These are phyloP conservation scores for Neurospora sp. DNA, from an alignment of 495 filamentous ascomycete species.

Conservation along the genomic window DNA sequence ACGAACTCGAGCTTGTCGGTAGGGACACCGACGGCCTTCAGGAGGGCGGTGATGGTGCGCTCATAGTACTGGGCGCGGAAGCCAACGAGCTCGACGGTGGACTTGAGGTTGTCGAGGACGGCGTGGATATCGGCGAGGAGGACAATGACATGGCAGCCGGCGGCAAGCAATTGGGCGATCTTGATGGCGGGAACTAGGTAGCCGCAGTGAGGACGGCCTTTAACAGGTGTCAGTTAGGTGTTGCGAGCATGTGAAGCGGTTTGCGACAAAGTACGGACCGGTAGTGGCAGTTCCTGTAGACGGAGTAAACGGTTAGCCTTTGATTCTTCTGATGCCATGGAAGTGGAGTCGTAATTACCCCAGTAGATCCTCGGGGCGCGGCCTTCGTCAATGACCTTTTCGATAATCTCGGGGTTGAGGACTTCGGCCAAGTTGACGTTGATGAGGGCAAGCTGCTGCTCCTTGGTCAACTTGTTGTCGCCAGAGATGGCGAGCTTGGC, in stretches of 20 bases:
- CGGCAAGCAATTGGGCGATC: slow-evolving; percentile 76
- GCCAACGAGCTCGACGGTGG: slow-evolving; percentile 79
- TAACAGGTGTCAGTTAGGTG: not conserved
- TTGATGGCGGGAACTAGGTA: slow-evolving; percentile 84
- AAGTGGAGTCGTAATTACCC: slow-evolving; percentile 39
- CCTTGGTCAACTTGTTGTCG: slow-evolving; percentile 8
- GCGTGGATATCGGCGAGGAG: slow-evolving; percentile 76
- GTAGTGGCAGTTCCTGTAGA: slow-evolving; percentile 62
- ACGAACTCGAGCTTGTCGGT: slow-evolving; percentile 77
- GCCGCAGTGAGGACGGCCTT: slow-evolving; percentile 29
- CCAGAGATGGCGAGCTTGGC: slow-evolving; percentile 6
- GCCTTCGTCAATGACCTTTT: slow-evolving; percentile 62
- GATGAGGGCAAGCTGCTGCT: slow-evolving; percentile 56
- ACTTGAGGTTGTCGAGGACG: slow-evolving; percentile 77
- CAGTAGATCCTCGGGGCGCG: slow-evolving; percentile 71
- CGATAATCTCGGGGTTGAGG: slow-evolving; percentile 77
- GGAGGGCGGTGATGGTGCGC: slow-evolving; percentile 51
- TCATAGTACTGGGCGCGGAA: slow-evolving; percentile 65
- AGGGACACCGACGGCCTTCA: slow-evolving; percentile 60
- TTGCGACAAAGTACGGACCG: slow-evolving; percentile 52
- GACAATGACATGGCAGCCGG: slow-evolving; percentile 72
- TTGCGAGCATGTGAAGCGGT: slow-evolving; percentile 15
- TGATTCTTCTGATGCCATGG: not conserved
- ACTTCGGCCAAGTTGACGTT: slow-evolving; percentile 72
- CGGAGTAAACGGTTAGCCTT: not conserved